A percentile compares a stretch with the other conserved stretches of the same genome.
These are phyloP conservation scores for Triticum monococcum DNA, from an alignment of 176 grass and related monocot species.

Conservation along the genomic window DNA sequence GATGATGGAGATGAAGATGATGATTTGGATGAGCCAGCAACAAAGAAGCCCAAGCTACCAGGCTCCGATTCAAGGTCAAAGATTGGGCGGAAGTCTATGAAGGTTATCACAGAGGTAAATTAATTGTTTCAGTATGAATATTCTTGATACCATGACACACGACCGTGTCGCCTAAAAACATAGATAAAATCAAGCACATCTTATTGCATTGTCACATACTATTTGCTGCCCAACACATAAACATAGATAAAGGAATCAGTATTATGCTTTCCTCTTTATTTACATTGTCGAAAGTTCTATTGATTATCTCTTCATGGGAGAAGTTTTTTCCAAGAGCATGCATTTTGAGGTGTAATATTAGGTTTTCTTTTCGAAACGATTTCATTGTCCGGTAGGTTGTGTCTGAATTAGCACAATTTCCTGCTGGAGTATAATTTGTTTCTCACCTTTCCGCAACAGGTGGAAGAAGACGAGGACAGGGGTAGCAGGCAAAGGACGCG, in stretches of 20 bases:
- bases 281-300: not conserved
- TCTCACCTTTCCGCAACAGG: not conserved
- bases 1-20: conserved; percentile 53
- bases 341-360: not conserved
- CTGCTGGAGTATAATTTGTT: not conserved
- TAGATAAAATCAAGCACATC: not conserved
- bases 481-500: conserved; percentile 13
- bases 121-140: not conserved
- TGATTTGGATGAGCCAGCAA: conserved; percentile 22
- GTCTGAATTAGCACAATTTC: not conserved
- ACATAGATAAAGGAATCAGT: not conserved
- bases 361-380: not conserved
- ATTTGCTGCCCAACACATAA: not conserved
- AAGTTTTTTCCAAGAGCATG: not conserved
- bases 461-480: conserved; percentile 41
- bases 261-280: not conserved
- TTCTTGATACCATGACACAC: not conserved
- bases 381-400: not conserved
- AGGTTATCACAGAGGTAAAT: conserved; percentile 81
- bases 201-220: not conserved
- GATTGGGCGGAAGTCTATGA: conserved; percentile 56
- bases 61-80: conserved; percentile 48
- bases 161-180: not conserved
- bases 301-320: not conserved
- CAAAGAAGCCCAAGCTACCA: conserved; percentile 54